Base-by-base conservation (phyloP, 1,284 basidiomycete species). In the Termitomyces sp. region DNA sequence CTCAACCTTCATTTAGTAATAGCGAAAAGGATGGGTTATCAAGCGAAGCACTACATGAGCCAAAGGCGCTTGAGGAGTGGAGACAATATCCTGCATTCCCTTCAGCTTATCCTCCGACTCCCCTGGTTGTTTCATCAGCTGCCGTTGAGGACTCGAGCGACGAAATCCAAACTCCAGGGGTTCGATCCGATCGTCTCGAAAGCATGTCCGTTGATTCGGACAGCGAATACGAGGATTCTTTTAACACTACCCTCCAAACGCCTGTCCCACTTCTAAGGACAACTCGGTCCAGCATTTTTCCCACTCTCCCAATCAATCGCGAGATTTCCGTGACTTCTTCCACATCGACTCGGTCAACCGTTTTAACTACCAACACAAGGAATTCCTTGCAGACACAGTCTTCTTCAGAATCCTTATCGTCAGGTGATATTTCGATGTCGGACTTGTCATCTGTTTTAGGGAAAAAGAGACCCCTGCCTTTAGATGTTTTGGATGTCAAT, bases 211-310 rank as follows among this genome's bases (percentile, higher is more conserved):
- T 64, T 46, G 66, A 68, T 46, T 57, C 61, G 19, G 68, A 71
- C 24, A 69, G 67, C 33, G 72, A 73, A 19, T 75, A 79, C 10
- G 76, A 76, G 54, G 81, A 84, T 55, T 77, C 78, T 49, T 84
- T 86, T 60, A 74, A 87, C 53, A 68, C 79, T 33, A 88, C 86
- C 0, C 69, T 88, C 54, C 78, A 74, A 52, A 88, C 86, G 5
- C 86, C 86, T 9, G 62, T 53, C 16, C 46, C 66, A 51, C 60
- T 64, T 37, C 55, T 62, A 49, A 57, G 63, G 26, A 58, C 61
- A 13, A 50, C 59, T 34, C 61, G 62, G 44, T 63, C 63, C n/a
- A 58, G 60, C 35, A 52, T 61, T 31, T 49, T 54, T 14, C 55
- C 59, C 5, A 31, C 44, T 33, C 24, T 55, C 31, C 56, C 51